Conservation (phyloP, 2,329 filamentous ascomycete genomes). For the Fonsecaea pugnacius region DNA sequence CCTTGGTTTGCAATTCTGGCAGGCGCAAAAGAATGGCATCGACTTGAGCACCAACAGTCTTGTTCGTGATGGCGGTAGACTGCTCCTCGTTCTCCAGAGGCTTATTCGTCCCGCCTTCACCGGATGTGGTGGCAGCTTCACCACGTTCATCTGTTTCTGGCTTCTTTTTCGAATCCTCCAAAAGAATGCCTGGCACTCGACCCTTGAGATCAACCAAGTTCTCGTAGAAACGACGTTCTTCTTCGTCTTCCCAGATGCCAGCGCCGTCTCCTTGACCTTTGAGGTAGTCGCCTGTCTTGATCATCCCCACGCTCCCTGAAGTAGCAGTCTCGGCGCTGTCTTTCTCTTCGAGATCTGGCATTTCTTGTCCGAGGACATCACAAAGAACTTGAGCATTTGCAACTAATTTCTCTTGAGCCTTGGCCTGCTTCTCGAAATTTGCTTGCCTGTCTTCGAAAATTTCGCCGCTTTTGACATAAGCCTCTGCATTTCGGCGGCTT, state of each 20-base stretch:
- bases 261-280: constrained; percentile 86
- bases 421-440: constrained; percentile 92
- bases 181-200: constrained; percentile 88
- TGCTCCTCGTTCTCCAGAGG: constrained; percentile 71
- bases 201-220: constrained; percentile 94
- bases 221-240: constrained; percentile 97
- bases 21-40: constrained; percentile 84
- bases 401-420: constrained; percentile 86
- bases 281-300: constrained; percentile 92
- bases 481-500: constrained; percentile 92
- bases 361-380: constrained; percentile 84
- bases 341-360: constrained; percentile 89
- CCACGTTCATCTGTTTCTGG: constrained; percentile 76
- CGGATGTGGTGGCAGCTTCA: constrained; percentile 66
- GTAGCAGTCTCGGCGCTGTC: constrained; percentile 69
- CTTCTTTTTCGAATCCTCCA: constrained; percentile 95
- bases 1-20: constrained; percentile 90
- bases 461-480: constrained; percentile 97
- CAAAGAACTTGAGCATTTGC: constrained; percentile 89
- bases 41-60: constrained; percentile 95
- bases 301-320: constrained; percentile 82
- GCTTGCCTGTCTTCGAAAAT: constrained; percentile 97
- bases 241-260: constrained; percentile 98
- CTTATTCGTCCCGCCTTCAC: constrained; percentile 54
- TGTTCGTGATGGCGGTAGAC: constrained; percentile 94